Conservation (phyloP, 805 yeast species). For the Saturnispora kantuleensis region DNA sequence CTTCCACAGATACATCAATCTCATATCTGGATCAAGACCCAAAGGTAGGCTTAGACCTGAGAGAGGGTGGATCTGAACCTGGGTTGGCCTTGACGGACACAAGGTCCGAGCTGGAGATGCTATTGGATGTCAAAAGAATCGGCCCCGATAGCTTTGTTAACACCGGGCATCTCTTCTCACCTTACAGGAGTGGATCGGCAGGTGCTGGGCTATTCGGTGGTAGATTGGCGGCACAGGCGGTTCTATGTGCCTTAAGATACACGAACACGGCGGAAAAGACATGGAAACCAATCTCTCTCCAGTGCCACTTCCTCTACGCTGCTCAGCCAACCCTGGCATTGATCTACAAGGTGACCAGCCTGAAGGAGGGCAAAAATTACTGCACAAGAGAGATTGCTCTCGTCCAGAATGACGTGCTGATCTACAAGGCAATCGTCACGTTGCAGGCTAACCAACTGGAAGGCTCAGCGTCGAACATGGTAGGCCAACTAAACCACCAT, state of each 20-base stretch:
- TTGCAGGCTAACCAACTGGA: constrained; percentile 28
- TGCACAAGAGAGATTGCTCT: constrained; percentile 45
- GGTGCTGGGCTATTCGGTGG: constrained; percentile 70
- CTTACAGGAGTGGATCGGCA: constrained; percentile 25
- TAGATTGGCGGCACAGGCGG: constrained; percentile 53
- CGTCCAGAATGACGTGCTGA: constrained; percentile 40
- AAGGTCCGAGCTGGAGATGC: constrained; percentile 15
- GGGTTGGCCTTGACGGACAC: not conserved
- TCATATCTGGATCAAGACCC: not conserved
- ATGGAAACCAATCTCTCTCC: constrained; percentile 51
- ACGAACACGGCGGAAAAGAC: constrained; percentile 26
- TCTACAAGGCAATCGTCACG: constrained; percentile 43
- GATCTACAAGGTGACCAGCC: constrained; percentile 41
- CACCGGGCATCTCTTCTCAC: constrained; percentile 26
- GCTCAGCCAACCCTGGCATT: constrained; percentile 40
- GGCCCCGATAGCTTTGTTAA: constrained; percentile 19
- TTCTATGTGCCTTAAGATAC: constrained; percentile 48
- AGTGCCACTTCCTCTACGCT: constrained; percentile 49
- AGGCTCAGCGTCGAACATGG: constrained; percentile 25
- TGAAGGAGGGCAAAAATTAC: constrained; percentile 44
- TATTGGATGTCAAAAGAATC: constrained; percentile 17
- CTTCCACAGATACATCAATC: constrained; percentile 1
- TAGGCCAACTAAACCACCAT: constrained; percentile 24
- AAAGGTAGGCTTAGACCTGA: not conserved
- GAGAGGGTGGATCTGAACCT: not conserved